Evolutionary conservation across 2,329 filamentous ascomycete species (phyloP).

Genomic region (Apiospora saccharicola): DNA sequence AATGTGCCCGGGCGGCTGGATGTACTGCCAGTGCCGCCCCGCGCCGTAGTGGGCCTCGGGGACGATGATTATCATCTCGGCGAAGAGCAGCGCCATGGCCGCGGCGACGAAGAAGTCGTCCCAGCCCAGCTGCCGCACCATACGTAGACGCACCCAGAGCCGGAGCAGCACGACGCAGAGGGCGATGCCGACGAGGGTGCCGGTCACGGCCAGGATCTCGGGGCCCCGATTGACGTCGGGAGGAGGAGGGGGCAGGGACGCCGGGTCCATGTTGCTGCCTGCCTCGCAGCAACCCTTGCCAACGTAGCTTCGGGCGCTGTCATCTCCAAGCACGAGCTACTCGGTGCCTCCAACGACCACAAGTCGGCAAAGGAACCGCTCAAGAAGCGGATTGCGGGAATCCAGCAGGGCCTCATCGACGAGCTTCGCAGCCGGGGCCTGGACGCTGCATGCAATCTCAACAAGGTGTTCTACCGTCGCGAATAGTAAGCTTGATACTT

Average conservation of each 20-base stretch:
- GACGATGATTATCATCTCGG: constrained; percentile 2
- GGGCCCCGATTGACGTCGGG: constrained; percentile 2
- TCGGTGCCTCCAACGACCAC: neutral
- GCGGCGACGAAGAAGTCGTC: constrained; percentile 10
- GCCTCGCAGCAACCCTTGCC: neutral
- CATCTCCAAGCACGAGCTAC: neutral
- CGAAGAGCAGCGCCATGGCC: constrained; percentile 2
- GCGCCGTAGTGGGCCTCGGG: constrained; percentile 15
- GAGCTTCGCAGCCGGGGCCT: neutral
- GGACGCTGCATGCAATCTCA: neutral
- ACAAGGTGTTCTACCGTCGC: constrained; percentile 10
- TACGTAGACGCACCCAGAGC: neutral
- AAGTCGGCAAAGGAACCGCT: constrained; percentile 3
- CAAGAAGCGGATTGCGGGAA: neutral
- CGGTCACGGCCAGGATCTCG: constrained; percentile 15
- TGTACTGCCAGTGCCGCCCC: neutral
- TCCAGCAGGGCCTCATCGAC: neutral
- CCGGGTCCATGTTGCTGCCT: constrained; percentile 7
- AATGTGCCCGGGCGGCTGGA: neutral
- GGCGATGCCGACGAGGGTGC: neutral
- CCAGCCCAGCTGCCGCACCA: constrained; percentile 16
- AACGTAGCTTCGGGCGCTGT: neutral
- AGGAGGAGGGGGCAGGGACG: neutral
- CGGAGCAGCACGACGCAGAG: constrained; percentile 9
- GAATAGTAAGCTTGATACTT: neutral